A percentile compares a stretch with the other conserved stretches of the same genome.
Evolutionary conservation across 768 basidiomycete genomes (phyloP).

Genomic region (Suillus discolor): DNA sequence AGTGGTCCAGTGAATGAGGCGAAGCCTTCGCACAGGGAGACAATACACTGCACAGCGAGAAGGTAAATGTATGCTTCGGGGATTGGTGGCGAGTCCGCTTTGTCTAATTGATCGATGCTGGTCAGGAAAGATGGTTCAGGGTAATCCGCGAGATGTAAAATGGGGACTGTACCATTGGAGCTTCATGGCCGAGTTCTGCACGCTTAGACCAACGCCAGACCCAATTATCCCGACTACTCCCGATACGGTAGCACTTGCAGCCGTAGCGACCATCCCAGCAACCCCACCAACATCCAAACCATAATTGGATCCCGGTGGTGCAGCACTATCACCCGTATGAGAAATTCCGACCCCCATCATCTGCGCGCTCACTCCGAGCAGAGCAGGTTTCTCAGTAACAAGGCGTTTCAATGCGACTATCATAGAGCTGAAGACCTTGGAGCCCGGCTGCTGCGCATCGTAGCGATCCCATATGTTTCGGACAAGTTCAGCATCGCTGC

Average conservation of each 20-base stretch:
- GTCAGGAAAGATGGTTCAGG: not conserved
- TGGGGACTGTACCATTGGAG: conserved; percentile 73
- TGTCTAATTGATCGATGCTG: conserved; percentile 98
- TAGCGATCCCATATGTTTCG: conserved; percentile 80
- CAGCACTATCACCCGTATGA: conserved; percentile 28
- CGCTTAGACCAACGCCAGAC: conserved; percentile 65
- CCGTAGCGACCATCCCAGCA: conserved; percentile 82
- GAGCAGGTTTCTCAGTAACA: conserved; percentile 83
- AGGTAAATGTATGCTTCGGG: conserved; percentile 95
- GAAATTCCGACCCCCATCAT: conserved; percentile 79
- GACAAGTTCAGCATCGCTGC: conserved; percentile 78
- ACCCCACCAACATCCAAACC: conserved; percentile 66
- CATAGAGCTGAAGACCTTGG: conserved; percentile 75
- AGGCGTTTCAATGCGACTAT: conserved; percentile 85
- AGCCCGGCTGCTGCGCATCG: conserved; percentile 59
- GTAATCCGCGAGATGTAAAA: not conserved
- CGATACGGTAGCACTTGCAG: conserved; percentile 80
- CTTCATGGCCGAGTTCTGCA: conserved; percentile 81
- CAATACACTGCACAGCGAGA: conserved; percentile 85
- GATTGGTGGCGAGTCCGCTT: conserved; percentile 91
- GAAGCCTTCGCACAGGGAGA: conserved; percentile 86
- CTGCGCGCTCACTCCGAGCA: conserved; percentile 79
- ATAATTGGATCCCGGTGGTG: conserved; percentile 39
- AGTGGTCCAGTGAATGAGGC: conserved; percentile 72
- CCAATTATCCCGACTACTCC: conserved; percentile 89